Conservation (phyloP, 2,329 filamentous ascomycete genomes). For the Xylaria arbuscula region DNA sequence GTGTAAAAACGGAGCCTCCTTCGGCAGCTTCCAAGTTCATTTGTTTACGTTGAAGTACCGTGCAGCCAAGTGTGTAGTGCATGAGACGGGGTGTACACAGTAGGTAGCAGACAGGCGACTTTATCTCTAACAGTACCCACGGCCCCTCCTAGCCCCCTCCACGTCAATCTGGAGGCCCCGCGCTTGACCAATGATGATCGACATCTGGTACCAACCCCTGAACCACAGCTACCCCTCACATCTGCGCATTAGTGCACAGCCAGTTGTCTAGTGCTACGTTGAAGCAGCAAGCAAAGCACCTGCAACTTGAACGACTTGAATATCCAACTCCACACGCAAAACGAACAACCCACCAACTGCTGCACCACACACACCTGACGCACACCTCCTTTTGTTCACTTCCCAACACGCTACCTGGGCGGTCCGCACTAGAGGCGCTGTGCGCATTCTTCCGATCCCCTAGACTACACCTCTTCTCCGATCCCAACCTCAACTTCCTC, state of each 20-base stretch:
- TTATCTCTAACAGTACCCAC: slow-evolving; percentile 30
- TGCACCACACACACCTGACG: slow-evolving; percentile 17
- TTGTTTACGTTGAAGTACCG: slow-evolving; percentile 35
- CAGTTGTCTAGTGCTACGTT: slow-evolving; percentile 30
- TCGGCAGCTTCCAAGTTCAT: slow-evolving; percentile 22
- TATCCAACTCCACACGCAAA: slow-evolving; percentile 35
- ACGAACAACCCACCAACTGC: slow-evolving; percentile 36
- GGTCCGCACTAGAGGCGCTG: slow-evolving; percentile 41
- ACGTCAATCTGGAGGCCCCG: slow-evolving; percentile 2
- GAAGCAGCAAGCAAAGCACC: slow-evolving; percentile 12
- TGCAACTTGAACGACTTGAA: slow-evolving; percentile 1
- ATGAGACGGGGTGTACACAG: neutral
- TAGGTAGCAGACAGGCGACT: neutral
- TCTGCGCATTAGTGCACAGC: slow-evolving; percentile 31
- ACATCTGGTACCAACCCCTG: slow-evolving; percentile 25
- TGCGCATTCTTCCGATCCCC: slow-evolving; percentile 38
- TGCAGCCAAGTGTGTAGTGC: neutral
- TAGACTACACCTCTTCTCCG: slow-evolving; percentile 21
- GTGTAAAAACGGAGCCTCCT: slow-evolving; percentile 32
- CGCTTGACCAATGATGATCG: slow-evolving; percentile 18
- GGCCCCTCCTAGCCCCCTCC: slow-evolving; percentile 20
- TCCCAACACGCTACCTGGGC: slow-evolving; percentile 30
- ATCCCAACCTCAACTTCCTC: slow-evolving; percentile 31
- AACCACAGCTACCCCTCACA: slow-evolving; percentile 35
- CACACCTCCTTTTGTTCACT: slow-evolving; percentile 47